Evolutionary conservation across 2,329 filamentous ascomycete genomes (phyloP), one percentile per base, ranked within the genome.

Genomic region (Colletotrichum spinosum): DNA sequence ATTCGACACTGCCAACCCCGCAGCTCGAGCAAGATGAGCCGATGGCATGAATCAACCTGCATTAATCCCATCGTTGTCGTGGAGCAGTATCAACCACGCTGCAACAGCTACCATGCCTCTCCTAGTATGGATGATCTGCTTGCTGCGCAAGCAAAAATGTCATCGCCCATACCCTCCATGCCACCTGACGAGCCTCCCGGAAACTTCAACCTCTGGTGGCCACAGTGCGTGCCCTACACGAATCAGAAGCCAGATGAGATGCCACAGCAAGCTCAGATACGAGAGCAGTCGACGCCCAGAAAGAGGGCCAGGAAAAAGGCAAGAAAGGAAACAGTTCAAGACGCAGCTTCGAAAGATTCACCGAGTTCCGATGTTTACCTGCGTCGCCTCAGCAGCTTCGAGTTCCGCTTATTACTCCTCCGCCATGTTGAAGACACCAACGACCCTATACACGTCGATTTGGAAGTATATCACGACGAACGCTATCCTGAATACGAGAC

Each of bases 401-500:
- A 55, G 2, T n/a, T 55, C 4, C 53, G 53, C 4, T 9, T 55
- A 4, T 12, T 45, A 4, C 25, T 4, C 9, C 25, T 50, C 9
- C 17, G 2, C 11, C 10, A 2, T 5, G 25, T 13, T 15, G 6
- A 10, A 3, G 9, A 2, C 1, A 4, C 42, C 15, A n/a, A 46
- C 25, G 35, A 11, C 3, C 42, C 42, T 11, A 33, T 48, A 2
- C 42, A 56, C 2, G 4, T 56, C 6, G 42, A 46, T 1, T 2
- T 56, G 11, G 57, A 60, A n/a, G 4, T 60, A 2, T 10, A 53
- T 10, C 3, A 8, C 5, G 4, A 53, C 2, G 49, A 60, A 8
- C 3, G 56, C 35, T 56, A 38, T 8, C 44, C 51, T 5, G 51
- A 61, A 12, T 61, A 61, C 8, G 51, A 61, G 37, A 35, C 59